Conservation (phyloP, 2,329 filamentous ascomycete genomes). For the Monosporascus sp. region DNA sequence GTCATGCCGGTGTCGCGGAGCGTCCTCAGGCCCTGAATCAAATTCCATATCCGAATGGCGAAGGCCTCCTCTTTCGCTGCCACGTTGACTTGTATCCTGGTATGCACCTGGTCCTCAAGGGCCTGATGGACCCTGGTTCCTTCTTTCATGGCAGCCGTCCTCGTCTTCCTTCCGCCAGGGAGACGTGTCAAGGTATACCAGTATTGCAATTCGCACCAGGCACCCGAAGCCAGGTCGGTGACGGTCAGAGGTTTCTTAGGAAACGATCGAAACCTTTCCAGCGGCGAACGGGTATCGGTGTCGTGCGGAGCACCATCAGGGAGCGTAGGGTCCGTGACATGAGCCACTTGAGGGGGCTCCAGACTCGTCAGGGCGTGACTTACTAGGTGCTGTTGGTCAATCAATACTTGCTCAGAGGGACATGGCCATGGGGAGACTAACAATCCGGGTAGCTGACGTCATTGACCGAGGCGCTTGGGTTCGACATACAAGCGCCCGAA, state of each 20-base stretch:
- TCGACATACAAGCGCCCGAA: neutral
- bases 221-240: constrained; percentile 79
- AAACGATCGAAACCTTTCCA: constrained; percentile 73
- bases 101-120: constrained; percentile 82
- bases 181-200: constrained; percentile 76
- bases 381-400: constrained; percentile 61
- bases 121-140: constrained; percentile 76
- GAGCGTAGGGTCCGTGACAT: constrained; percentile 3
- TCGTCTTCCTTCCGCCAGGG: constrained; percentile 65
- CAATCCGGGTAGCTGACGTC: constrained; percentile 47
- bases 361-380: constrained; percentile 36
- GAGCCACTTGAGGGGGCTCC: constrained; percentile 10
- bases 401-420: constrained; percentile 42
- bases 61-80: constrained; percentile 75
- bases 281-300: constrained; percentile 46
- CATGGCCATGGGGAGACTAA: constrained; percentile 30
- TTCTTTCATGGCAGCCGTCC: constrained; percentile 77
- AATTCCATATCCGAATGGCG: constrained; percentile 82
- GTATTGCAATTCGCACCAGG: constrained; percentile 96
- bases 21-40: constrained; percentile 77
- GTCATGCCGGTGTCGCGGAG: constrained; percentile 67
- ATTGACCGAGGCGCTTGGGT: constrained; percentile 9
- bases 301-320: constrained; percentile 23
- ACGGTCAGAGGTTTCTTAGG: constrained; percentile 80
- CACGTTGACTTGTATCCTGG: constrained; percentile 67